Evolutionary conservation across 345 rosid species (phyloP).

Genomic region (Xanthoceras sorbifolium): DNA sequence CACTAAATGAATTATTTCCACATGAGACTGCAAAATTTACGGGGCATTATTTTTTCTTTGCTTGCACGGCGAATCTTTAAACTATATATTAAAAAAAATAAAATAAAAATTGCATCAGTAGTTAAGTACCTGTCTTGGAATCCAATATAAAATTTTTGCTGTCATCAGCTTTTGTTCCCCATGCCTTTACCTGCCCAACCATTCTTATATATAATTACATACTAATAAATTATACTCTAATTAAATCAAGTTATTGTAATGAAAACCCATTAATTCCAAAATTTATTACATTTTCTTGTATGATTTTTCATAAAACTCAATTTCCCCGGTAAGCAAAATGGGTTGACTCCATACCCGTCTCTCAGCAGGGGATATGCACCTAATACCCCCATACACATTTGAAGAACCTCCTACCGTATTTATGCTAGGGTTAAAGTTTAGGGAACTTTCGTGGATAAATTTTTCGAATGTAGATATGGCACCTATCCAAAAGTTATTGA

Average conservation of each 20-base stretch:
- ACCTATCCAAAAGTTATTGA: no score
- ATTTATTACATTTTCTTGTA: neutral
- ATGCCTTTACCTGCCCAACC: neutral
- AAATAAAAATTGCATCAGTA: neutral
- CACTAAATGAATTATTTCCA: no score
- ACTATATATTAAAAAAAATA: neutral
- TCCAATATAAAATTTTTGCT: conserved; percentile 2
- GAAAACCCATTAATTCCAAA: neutral
- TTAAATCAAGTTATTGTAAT: neutral
- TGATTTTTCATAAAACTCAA: neutral
- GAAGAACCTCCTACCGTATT: no score
- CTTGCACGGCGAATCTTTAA: neutral
- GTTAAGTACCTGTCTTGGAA: neutral
- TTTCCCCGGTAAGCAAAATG: no score
- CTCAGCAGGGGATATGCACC: no score
- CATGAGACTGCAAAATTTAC: no score
- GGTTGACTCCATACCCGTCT: no score
- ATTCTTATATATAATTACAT: neutral
- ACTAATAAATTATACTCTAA: neutral
- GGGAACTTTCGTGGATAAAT: no score
- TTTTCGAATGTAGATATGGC: no score
- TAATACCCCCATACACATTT: no score
- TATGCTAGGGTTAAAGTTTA: no score
- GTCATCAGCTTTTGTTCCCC: conserved; percentile 10
- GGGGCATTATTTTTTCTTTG: neutral